phyloP scores from a whole-genome alignment of 225 moss, liverwort and hornwort genomes.

The Sphagnum tenellum region DNA sequence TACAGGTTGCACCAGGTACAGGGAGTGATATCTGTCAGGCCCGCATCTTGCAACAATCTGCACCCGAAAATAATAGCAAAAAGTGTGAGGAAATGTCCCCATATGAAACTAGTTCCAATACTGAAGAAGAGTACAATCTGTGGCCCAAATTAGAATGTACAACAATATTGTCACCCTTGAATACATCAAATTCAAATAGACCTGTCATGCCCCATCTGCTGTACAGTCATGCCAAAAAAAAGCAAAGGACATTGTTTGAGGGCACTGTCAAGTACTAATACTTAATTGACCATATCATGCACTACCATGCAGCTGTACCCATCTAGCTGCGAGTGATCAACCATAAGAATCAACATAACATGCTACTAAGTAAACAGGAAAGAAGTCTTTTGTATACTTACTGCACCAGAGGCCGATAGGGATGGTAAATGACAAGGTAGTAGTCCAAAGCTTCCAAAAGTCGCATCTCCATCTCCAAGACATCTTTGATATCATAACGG shows the following conservation, averaged over 20 bases:
- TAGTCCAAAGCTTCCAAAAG: constrained; percentile 94
- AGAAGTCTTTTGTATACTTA: constrained; percentile 18
- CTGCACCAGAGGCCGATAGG: constrained; percentile 89
- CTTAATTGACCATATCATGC: too few species aligned
- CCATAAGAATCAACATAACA: too few species aligned
- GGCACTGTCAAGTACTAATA: too few species aligned
- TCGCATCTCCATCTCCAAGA: constrained; percentile 98
- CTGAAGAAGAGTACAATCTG: background rate
- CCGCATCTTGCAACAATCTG: constrained; percentile 85
- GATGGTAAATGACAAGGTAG: constrained; percentile 92
- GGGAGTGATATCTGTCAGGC: constrained; percentile 63
- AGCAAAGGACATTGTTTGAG: too few species aligned
- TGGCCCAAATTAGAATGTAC: too few species aligned
- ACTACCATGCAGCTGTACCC: too few species aligned
- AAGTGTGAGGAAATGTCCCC: background rate
- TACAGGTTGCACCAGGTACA: constrained; percentile 49
- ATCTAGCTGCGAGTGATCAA: too few species aligned
- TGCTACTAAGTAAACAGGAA: too few species aligned
- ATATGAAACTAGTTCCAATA: background rate
- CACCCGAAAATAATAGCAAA: constrained; percentile 2
- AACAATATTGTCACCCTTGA: background rate
- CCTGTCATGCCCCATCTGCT: too few species aligned
- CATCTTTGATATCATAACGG: constrained; percentile 85
- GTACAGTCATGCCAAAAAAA: too few species aligned
- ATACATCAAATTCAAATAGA: background rate